Evolutionary conservation across 768 basidiomycete species (phyloP).

Genomic region (Tylopilus vinaceipallidus): DNA sequence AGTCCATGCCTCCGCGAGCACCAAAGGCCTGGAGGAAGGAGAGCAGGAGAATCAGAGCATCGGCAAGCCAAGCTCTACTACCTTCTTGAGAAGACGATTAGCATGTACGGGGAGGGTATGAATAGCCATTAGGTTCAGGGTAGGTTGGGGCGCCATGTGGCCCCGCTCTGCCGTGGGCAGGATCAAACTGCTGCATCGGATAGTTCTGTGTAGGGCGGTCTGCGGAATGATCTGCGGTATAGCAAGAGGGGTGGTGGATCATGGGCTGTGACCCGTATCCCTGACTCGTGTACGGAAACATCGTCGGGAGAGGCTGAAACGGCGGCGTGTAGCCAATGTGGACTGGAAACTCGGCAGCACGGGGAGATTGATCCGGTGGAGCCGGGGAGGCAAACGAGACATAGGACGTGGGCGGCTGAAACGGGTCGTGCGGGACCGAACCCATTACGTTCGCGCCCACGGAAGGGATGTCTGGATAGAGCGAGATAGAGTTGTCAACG

Average conservation of each 20-base stretch:
- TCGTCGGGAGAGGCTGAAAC: neutral
- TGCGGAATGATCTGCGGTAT: slow-evolving; percentile 3
- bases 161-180: slow-evolving; percentile 5
- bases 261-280: slow-evolving; percentile 4
- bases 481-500: slow-evolving; percentile 3
- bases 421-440: slow-evolving; percentile 8
- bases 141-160: slow-evolving; percentile 14
- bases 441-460: slow-evolving; percentile 13
- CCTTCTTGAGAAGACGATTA: neutral
- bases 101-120: slow-evolving; percentile 8
- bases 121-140: slow-evolving; percentile 13
- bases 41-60: slow-evolving; percentile 3
- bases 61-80: slow-evolving; percentile 2
- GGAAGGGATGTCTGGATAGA: slow-evolving; percentile 12
- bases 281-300: slow-evolving; percentile 4
- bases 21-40: slow-evolving; percentile 8
- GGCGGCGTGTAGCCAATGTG: slow-evolving; percentile 1
- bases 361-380: slow-evolving; percentile 24
- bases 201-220: slow-evolving; percentile 16
- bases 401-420: no score
- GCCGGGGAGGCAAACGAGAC: slow-evolving; percentile 23
- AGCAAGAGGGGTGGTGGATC: slow-evolving; percentile 14
- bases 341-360: slow-evolving; percentile 14
- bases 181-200: slow-evolving; percentile 7
- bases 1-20: slow-evolving; percentile 14